Evolutionary conservation across 371 early-diverging fungal species (phyloP).

Genomic region (Conidiobolus coronatus): DNA sequence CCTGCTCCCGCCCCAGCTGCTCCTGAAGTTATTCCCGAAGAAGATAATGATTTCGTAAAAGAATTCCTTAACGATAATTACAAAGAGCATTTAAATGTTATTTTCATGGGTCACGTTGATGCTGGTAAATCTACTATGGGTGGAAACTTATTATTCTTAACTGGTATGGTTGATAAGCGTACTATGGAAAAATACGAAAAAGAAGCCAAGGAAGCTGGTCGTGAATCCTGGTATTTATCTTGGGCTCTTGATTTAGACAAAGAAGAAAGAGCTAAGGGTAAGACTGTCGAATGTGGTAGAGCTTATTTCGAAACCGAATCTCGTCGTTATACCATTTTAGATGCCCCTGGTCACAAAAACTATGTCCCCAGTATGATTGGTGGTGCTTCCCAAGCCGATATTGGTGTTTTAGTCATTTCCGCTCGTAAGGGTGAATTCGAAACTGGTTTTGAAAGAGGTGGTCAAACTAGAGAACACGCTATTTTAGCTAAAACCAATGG

Average conservation of each 20-base stretch:
- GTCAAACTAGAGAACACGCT: conserved; percentile 98
- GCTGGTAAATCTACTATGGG: conserved; percentile 99
- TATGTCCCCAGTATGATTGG: conserved; percentile 98
- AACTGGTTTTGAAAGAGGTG: conserved; percentile 98
- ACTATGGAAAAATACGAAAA: conserved; percentile 98
- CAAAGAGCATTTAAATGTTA: conserved; percentile 86
- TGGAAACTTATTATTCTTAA: conserved; percentile 83
- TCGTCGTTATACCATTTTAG: conserved; percentile 87
- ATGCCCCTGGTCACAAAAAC: conserved; percentile 99
- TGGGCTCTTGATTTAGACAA: conserved; percentile 92
- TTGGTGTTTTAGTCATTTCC: conserved; percentile 91
- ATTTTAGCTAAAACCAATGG: conserved; percentile 93
- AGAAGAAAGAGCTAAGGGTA: conserved; percentile 95
- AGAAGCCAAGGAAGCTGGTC: conserved; percentile 85
- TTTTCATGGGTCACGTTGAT: conserved; percentile 99
- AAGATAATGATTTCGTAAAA: conserved; percentile 22
- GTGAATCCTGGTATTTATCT: conserved; percentile 94
- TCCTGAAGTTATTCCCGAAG: conserved; percentile 9
- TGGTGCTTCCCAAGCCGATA: conserved; percentile 93
- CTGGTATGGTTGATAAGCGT: conserved; percentile 97
- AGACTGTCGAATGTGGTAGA: conserved; percentile 92
- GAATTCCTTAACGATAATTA: conserved; percentile 40
- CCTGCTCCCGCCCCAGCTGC: conserved; percentile 7
- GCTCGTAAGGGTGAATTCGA: conserved; percentile 99
- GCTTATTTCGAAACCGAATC: conserved; percentile 92